Conservation (phyloP, 192 early-diverging fungal species). For the Coemansia sp. region DNA sequence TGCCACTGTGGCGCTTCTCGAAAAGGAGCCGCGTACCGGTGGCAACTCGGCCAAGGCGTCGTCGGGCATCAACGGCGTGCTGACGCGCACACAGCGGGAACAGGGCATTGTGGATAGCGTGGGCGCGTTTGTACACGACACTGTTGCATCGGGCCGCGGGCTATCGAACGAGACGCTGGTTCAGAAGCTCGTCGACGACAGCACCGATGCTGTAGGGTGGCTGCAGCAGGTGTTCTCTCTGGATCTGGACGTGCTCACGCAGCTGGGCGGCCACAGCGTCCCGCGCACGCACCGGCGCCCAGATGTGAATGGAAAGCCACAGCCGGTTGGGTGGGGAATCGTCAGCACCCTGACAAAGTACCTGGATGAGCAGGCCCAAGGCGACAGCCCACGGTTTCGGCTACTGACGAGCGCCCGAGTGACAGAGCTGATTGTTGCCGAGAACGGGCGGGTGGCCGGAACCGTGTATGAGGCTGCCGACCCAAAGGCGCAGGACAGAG, state of each 20-base stretch:
- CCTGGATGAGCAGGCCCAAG: slow-evolving; percentile 63
- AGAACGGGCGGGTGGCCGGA: slow-evolving; percentile 65
- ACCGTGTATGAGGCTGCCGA: slow-evolving; percentile 74
- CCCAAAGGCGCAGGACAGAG: slow-evolving; percentile 56
- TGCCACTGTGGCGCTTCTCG: slow-evolving; percentile 17
- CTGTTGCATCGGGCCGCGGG: slow-evolving; percentile 79
- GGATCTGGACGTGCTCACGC: slow-evolving; percentile 81
- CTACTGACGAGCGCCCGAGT: slow-evolving; percentile 82
- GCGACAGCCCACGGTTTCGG: slow-evolving; percentile 63
- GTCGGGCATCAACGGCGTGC: slow-evolving; percentile 93
- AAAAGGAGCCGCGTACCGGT: slow-evolving; percentile 38
- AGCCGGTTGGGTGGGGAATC: slow-evolving; percentile 90
- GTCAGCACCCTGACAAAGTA: slow-evolving; percentile 84
- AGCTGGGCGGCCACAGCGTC: slow-evolving; percentile 88
- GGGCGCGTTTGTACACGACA: slow-evolving; percentile 80
- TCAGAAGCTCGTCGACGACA: slow-evolving; percentile 78
- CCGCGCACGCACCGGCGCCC: slow-evolving; percentile 84
- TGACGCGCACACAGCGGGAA: slow-evolving; percentile 74
- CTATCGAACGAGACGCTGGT: slow-evolving; percentile 74
- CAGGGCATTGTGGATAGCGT: slow-evolving; percentile 72
- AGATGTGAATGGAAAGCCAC: slow-evolving; percentile 55
- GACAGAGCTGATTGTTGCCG: slow-evolving; percentile 62
- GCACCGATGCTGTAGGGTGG: slow-evolving; percentile 87
- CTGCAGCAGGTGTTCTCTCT: slow-evolving; percentile 83
- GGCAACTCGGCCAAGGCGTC: slow-evolving; percentile 98